phyloP scores from a whole-genome alignment of 257 asterid species.

The Primulina huaijiensis region DNA sequence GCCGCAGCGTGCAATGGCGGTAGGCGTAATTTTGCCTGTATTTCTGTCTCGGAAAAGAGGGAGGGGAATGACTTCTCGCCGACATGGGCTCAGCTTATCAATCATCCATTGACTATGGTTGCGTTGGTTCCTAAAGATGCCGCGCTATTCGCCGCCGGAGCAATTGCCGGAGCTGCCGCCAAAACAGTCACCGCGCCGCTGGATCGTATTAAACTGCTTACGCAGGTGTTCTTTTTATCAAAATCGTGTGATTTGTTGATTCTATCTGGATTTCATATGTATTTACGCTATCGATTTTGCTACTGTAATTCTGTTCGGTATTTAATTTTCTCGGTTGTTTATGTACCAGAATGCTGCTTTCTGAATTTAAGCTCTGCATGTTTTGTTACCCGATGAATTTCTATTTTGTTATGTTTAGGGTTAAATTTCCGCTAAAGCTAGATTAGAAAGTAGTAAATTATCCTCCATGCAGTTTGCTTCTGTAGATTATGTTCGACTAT shows the following conservation, averaged over 20 bases:
- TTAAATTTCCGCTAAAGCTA: not conserved
- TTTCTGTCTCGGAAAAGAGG: slow-evolving; percentile 37
- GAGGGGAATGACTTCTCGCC: slow-evolving; percentile 34
- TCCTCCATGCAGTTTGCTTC: not conserved
- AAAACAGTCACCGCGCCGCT: slow-evolving; percentile 57
- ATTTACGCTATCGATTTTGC: not conserved
- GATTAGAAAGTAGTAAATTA: not conserved
- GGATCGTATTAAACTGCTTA: slow-evolving; percentile 47
- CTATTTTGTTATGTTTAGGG: too few species aligned
- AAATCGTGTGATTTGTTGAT: not conserved
- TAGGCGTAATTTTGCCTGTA: slow-evolving; percentile 34
- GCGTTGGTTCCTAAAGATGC: slow-evolving; percentile 47
- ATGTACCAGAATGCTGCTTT: not conserved
- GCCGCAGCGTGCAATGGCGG: not conserved
- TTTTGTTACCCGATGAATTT: not conserved
- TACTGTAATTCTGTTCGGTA: not conserved
- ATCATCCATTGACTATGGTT: slow-evolving; percentile 41
- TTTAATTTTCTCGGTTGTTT: not conserved
- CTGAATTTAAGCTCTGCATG: too few species aligned
- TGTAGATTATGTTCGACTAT: not conserved
- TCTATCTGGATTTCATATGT: not conserved
- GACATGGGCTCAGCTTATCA: slow-evolving; percentile 34
- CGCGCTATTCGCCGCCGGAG: slow-evolving; percentile 53
- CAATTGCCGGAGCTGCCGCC: slow-evolving; percentile 50
- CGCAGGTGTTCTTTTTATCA: slow-evolving; percentile 31